These are phyloP conservation scores for Raphidocelis subcapitata DNA, from an alignment of 139 green algal species.

Conservation along the genomic window DNA sequence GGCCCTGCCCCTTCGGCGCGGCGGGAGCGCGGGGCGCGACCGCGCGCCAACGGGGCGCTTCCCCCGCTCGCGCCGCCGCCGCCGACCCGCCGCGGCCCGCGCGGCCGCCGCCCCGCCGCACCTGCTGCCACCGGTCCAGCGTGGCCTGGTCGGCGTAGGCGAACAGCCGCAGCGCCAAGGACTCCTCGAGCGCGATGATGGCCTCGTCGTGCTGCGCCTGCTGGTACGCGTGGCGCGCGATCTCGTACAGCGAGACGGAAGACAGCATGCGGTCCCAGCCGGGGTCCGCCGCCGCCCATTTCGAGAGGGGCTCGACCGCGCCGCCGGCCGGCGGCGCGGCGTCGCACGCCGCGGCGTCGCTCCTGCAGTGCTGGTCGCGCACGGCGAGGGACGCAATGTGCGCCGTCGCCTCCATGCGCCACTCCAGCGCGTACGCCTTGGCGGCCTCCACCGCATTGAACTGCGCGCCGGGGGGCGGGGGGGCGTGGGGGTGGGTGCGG, in stretches of 20 bases:
- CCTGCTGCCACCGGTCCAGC: constrained; percentile 29
- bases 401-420: constrained; percentile 29
- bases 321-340: too few species aligned
- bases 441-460: constrained; percentile 21
- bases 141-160: constrained; percentile 26
- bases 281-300: too few species aligned
- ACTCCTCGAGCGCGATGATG: constrained; percentile 30
- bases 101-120: too few species aligned
- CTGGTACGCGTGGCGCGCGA: constrained; percentile 24
- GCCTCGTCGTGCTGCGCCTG: constrained; percentile 27
- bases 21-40: too few species aligned
- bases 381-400: constrained; percentile 25
- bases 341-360: too few species aligned
- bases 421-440: constrained; percentile 26
- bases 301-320: too few species aligned
- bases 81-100: too few species aligned
- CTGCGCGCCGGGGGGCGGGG: background rate
- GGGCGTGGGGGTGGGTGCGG: too few species aligned
- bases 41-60: too few species aligned
- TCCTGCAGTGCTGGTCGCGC: constrained; percentile 24
- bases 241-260: constrained; percentile 22
- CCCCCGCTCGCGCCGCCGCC: too few species aligned
- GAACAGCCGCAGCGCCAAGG: constrained; percentile 29
- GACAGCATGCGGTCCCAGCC: constrained; percentile 28
- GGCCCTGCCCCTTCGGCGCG: too few species aligned